Base-by-base conservation (phyloP, 2,329 filamentous ascomycete species). In the Didymella keratinophila region DNA sequence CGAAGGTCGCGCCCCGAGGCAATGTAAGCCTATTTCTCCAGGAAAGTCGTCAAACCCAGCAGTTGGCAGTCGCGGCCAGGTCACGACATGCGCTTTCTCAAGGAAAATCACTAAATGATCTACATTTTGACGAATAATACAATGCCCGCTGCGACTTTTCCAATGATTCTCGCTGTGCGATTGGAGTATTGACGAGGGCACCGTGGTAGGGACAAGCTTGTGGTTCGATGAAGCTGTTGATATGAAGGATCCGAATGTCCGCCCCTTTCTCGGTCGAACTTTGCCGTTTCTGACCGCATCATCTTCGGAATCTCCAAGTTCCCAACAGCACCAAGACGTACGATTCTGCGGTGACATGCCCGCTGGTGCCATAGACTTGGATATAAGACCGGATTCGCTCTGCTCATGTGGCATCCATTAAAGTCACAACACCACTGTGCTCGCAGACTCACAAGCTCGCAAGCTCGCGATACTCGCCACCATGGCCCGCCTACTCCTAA, bases 401-500 rank as follows among this genome's bases (percentile, higher is more conserved):
- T n/a, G 7, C 14, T n/a, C 16, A 16, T 36, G 32, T 36, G 32
- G 8, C 16, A 36, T n/a, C 32, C n/a, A 16, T 36, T 11, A 1
- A 14, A 14, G 2, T 5, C 30, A 2, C 11, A 36, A 9, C 9
- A 39, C 9, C 6, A 18, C n/a, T 9, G 16, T 25, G 1, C n/a
- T 37, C 8, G 34, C 16, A 37, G 16, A n/a, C n/a, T 37, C 8
- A n/a, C 16, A 37, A 18, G 1, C n/a, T 37, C 8, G 34, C 16
- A 37, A 18, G 2, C n/a, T 20, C 18, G 18, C 16, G 36, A 21
- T 39, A 20, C 36, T 39, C 18, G n/a, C 36, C 36, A 39, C 21
- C 34, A 65, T 61, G 45, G 66, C 68, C 62, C 67, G 66, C 30
- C 0, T 61, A 44, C 65, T 74, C 28, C 62, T 63, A 20, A 20